phyloP scores from a whole-genome alignment of 2,329 filamentous ascomycete genomes.

The Shiraia sp. region DNA sequence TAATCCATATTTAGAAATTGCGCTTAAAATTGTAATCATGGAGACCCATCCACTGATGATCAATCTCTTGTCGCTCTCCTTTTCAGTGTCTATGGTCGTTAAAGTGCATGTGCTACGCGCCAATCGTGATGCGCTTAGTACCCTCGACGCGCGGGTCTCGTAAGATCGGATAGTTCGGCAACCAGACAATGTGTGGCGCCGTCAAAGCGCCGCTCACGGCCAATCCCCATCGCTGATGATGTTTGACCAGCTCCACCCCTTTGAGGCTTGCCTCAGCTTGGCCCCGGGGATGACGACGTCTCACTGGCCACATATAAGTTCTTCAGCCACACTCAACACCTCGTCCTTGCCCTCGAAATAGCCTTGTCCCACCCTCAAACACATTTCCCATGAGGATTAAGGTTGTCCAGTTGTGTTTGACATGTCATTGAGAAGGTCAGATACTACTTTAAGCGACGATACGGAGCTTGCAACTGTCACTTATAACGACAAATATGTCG shows the following conservation, averaged over 20 bases:
- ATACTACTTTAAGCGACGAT: constrained; percentile 30
- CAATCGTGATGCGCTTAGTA: no score
- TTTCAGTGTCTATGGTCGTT: no score
- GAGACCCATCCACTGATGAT: no score
- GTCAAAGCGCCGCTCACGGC: background rate
- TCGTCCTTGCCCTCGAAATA: constrained; percentile 2
- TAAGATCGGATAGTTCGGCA: background rate
- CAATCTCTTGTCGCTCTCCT: no score
- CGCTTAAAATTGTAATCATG: no score
- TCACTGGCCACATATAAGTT: constrained; percentile 8
- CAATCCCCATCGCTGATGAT: background rate
- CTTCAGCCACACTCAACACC: constrained; percentile 15
- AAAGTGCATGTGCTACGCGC: background rate
- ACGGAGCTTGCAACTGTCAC: constrained; percentile 25
- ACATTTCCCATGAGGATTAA: no score
- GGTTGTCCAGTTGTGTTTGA: constrained; percentile 1
- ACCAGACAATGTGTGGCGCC: background rate
- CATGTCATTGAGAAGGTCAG: constrained; percentile 28
- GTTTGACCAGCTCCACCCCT: constrained; percentile 3
- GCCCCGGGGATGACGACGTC: constrained; percentile 8
- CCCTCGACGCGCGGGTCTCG: background rate
- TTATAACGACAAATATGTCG: constrained; percentile 40
- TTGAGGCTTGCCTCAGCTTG: constrained; percentile 4
- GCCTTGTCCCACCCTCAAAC: background rate
- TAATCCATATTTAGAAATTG: background rate